A percentile compares a stretch with the other conserved stretches of the same genome.
phyloP scores from a whole-genome alignment of 352 stramenopile species.

The Phytophthora sansomeana region DNA sequence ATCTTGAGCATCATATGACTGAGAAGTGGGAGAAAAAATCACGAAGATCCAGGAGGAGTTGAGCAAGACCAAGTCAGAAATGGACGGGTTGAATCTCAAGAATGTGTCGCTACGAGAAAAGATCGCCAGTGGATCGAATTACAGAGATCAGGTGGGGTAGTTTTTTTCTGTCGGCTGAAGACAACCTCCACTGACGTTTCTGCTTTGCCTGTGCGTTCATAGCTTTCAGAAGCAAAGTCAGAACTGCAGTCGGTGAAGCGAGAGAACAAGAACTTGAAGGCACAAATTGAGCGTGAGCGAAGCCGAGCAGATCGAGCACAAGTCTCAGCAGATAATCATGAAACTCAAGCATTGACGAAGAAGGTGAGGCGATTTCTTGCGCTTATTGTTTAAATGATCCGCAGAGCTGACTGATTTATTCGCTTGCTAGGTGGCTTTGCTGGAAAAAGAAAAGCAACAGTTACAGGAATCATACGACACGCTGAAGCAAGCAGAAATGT shows the following conservation, averaged over 20 bases:
- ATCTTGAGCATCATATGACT: conserved; percentile 70
- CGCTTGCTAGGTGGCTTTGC: conserved; percentile 31
- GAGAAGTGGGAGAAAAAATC: conserved; percentile 83
- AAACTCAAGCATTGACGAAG: conserved; percentile 45
- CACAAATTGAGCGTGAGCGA: conserved; percentile 52
- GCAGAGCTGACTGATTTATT: neutral
- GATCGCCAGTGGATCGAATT: conserved; percentile 59
- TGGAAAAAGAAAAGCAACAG: conserved; percentile 53
- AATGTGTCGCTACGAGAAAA: conserved; percentile 81
- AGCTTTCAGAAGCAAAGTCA: conserved; percentile 72
- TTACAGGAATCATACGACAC: conserved; percentile 43
- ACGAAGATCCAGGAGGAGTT: conserved; percentile 72
- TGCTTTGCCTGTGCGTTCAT: neutral
- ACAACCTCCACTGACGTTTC: conserved; percentile 8
- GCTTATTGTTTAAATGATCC: neutral
- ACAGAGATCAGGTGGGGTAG: conserved; percentile 72
- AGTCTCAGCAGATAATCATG: conserved; percentile 39
- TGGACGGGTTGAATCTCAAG: conserved; percentile 83
- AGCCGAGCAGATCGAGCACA: conserved; percentile 41
- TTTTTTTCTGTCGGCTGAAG: neutral
- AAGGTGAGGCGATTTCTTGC: conserved; percentile 37
- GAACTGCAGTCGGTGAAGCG: conserved; percentile 53
- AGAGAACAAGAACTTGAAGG: conserved; percentile 59
- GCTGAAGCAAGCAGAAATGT: conserved; percentile 50
- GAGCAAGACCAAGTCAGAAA: conserved; percentile 69